These are phyloP conservation scores for Iris macrosiphon DNA, from an alignment of 106 monocot species.

Conservation along the genomic window DNA sequence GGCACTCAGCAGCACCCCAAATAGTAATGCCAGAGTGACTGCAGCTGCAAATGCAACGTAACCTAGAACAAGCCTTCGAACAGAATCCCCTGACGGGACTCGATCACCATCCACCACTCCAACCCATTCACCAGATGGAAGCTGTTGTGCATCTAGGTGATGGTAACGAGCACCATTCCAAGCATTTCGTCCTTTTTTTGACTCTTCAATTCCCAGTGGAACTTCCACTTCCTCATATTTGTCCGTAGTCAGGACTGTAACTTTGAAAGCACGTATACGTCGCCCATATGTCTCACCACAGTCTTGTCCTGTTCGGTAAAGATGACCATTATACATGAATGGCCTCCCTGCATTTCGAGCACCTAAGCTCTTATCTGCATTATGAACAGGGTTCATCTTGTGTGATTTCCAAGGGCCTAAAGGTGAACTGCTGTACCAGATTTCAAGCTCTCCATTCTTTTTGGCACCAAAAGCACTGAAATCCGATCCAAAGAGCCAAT, in stretches of 20 bases:
- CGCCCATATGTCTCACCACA: constrained; percentile 70
- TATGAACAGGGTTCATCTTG: constrained; percentile 57
- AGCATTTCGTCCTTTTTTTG: constrained; percentile 62
- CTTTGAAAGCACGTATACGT: constrained; percentile 55
- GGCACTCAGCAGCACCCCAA: constrained; percentile 33
- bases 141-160: constrained; percentile 78
- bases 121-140: constrained; percentile 61
- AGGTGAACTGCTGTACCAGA: constrained; percentile 78
- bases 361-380: constrained; percentile 49
- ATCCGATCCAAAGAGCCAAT: constrained; percentile 93
- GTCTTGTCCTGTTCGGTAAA: constrained; percentile 76
- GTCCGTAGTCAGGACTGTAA: constrained; percentile 46
- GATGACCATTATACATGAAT: constrained; percentile 55
- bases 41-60: constrained; percentile 35
- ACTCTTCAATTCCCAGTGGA: constrained; percentile 51
- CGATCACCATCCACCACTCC: constrained; percentile 87
- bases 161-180: constrained; percentile 88
- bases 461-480: constrained; percentile 46
- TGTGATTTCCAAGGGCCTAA: constrained; percentile 76
- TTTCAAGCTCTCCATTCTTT: constrained; percentile 78
- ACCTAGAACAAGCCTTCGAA: constrained; percentile 39
- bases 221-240: constrained; percentile 72
- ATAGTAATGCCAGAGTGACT: constrained; percentile 28
- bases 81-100: constrained; percentile 69
- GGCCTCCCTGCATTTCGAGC: constrained; percentile 89